A percentile compares a stretch with the other conserved stretches of the same genome.
phyloP scores from a whole-genome alignment of 2,329 filamentous ascomycete genomes.

The Cercospora zeina region DNA sequence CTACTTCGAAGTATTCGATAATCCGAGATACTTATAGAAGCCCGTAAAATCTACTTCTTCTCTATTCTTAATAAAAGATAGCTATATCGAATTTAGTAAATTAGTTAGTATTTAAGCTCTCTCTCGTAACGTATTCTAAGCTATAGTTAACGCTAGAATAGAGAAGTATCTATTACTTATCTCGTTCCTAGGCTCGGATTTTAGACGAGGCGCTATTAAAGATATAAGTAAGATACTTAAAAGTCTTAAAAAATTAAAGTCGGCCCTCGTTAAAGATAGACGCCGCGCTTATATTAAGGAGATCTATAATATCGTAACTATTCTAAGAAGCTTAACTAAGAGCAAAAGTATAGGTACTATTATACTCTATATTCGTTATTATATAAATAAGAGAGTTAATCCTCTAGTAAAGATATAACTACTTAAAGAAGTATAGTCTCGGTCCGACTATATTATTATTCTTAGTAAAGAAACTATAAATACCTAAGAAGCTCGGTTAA shows the following conservation, averaged over 20 bases:
- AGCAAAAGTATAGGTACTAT: neutral
- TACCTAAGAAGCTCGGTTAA: neutral
- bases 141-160: neutral
- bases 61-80: neutral
- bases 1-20: neutral
- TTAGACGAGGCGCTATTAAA: neutral
- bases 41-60: neutral
- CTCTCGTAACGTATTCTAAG: neutral
- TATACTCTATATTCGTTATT: neutral
- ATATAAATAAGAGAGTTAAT: neutral
- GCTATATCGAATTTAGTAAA: neutral
- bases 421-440: neutral
- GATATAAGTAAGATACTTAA: neutral
- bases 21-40: neutral
- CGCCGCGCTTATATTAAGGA: neutral
- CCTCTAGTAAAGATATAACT: neutral
- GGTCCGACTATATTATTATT: neutral
- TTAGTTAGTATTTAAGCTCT: neutral
- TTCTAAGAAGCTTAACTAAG: neutral
- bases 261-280: neutral
- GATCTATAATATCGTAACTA: neutral
- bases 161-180: neutral
- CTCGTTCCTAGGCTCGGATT: neutral
- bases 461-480: neutral
- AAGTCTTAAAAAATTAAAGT: neutral